Conservation (phyloP, 2,329 filamentous ascomycete genomes). For the Clarireedia sp. region DNA sequence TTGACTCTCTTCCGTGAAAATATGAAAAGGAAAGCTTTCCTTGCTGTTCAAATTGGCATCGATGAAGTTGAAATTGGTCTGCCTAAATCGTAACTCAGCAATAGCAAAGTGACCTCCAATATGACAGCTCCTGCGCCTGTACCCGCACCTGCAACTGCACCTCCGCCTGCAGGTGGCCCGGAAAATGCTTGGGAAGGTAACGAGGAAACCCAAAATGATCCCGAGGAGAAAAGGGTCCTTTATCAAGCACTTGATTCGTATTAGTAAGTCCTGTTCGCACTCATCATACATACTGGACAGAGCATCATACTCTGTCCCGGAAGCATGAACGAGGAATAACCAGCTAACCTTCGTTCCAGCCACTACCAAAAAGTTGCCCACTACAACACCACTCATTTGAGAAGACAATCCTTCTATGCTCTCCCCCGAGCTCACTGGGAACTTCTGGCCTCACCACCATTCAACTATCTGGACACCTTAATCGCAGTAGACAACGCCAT, state of each 20-base stretch:
- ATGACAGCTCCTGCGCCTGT: too few relatives aligned
- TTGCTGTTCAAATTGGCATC: too few relatives aligned
- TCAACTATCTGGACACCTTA: slow-evolving; percentile 73
- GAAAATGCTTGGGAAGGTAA: slow-evolving; percentile 37
- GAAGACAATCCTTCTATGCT: slow-evolving; percentile 88
- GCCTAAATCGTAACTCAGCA: too few relatives aligned
- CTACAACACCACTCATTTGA: slow-evolving; percentile 82
- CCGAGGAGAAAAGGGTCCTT: slow-evolving; percentile 73
- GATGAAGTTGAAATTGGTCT: too few relatives aligned
- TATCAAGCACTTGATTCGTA: slow-evolving; percentile 84
- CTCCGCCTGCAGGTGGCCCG: not conserved
- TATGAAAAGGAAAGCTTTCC: too few relatives aligned
- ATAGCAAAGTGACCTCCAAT: too few relatives aligned
- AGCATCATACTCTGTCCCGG: too few relatives aligned
- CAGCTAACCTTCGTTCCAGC: slow-evolving; percentile 36
- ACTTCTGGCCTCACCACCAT: slow-evolving; percentile 71
- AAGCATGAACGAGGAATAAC: not conserved
- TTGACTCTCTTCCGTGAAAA: too few relatives aligned
- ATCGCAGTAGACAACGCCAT: slow-evolving; percentile 79
- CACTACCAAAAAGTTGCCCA: slow-evolving; percentile 82
- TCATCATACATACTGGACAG: too few relatives aligned
- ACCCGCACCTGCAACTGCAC: too few relatives aligned
- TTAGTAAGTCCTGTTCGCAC: slow-evolving; percentile 49
- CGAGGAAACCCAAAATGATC: slow-evolving; percentile 46
- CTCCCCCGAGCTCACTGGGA: slow-evolving; percentile 78